phyloP scores from a whole-genome alignment of 2,329 filamentous ascomycete genomes.

The Fusarium nelsonii region DNA sequence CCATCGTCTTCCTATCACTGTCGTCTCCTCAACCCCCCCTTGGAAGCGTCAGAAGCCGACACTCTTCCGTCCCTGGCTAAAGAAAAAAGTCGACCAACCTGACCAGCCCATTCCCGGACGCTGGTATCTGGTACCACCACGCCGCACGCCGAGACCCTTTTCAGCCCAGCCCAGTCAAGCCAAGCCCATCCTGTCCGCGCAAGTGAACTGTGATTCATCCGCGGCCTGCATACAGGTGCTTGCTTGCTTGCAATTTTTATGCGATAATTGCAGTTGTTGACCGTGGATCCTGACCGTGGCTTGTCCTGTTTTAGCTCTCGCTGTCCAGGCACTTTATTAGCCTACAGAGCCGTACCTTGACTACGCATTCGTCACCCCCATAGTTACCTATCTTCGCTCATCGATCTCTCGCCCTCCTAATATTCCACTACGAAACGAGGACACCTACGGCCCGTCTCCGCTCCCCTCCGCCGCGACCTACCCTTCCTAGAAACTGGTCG shows the following conservation, averaged over 20 bases:
- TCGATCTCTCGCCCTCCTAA: constrained; percentile 27
- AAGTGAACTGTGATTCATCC: constrained; percentile 39
- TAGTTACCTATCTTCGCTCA: constrained; percentile 41
- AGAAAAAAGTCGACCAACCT: constrained; percentile 30
- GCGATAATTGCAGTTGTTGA: constrained; percentile 51
- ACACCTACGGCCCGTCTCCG: constrained; percentile 47
- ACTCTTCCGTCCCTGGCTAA: constrained; percentile 21
- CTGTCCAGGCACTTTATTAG: constrained; percentile 12
- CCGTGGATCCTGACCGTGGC: constrained; percentile 45
- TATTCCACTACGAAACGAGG: constrained; percentile 44
- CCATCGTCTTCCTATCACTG: constrained; percentile 23
- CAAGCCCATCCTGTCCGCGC: constrained; percentile 34
- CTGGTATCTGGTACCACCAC: constrained; percentile 32
- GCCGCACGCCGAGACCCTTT: constrained; percentile 34
- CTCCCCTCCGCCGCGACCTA: constrained; percentile 43
- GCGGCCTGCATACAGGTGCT: constrained; percentile 47
- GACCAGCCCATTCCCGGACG: constrained; percentile 20
- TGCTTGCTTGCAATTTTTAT: constrained; percentile 45
- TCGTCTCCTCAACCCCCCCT: constrained; percentile 30
- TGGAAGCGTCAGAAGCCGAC: constrained; percentile 15
- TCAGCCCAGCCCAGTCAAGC: constrained; percentile 32
- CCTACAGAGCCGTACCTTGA: not conserved
- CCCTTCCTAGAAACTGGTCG: constrained; percentile 41
- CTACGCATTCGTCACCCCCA: constrained; percentile 37
- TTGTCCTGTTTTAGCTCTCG: constrained; percentile 43